These are phyloP conservation scores for Agrocybe praecox DNA, from an alignment of 768 basidiomycete genomes.

Conservation along the genomic window DNA sequence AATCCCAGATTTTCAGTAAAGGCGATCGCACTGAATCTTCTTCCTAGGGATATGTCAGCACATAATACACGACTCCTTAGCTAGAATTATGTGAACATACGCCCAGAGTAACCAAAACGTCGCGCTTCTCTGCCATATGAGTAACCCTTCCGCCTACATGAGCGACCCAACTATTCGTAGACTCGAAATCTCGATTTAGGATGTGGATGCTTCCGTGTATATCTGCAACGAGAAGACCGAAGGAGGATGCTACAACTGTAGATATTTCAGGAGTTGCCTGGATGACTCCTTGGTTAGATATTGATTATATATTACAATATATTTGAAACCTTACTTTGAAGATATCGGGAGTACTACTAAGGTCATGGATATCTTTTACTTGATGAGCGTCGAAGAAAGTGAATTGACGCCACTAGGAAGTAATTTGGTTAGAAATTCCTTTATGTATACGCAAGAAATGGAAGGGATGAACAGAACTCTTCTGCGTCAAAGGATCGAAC, in stretches of 20 bases:
- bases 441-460: neutral
- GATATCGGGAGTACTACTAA: slow-evolving; percentile 72
- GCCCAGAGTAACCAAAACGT: slow-evolving; percentile 86
- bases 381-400: slow-evolving; percentile 82
- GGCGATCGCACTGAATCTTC: slow-evolving; percentile 70
- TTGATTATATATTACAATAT: neutral
- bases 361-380: slow-evolving; percentile 80
- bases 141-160: slow-evolving; percentile 81
- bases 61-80: neutral
- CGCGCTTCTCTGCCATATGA: slow-evolving; percentile 82
- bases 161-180: slow-evolving; percentile 74
- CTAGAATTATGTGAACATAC: slow-evolving; percentile 46
- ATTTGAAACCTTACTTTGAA: slow-evolving; percentile 59
- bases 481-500: neutral
- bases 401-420: slow-evolving; percentile 80
- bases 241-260: slow-evolving; percentile 59
- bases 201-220: slow-evolving; percentile 84
- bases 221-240: slow-evolving; percentile 79
- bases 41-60: slow-evolving; percentile 53
- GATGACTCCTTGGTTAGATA: slow-evolving; percentile 1
- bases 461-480: neutral
- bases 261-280: slow-evolving; percentile 77
- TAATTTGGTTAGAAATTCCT: neutral
- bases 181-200: slow-evolving; percentile 74
- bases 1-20: slow-evolving; percentile 87